A percentile compares a stretch with the other conserved stretches of the same genome.
Evolutionary conservation across 2,329 filamentous ascomycete genomes (phyloP).

Genomic region (Alternaria ethzedia): DNA sequence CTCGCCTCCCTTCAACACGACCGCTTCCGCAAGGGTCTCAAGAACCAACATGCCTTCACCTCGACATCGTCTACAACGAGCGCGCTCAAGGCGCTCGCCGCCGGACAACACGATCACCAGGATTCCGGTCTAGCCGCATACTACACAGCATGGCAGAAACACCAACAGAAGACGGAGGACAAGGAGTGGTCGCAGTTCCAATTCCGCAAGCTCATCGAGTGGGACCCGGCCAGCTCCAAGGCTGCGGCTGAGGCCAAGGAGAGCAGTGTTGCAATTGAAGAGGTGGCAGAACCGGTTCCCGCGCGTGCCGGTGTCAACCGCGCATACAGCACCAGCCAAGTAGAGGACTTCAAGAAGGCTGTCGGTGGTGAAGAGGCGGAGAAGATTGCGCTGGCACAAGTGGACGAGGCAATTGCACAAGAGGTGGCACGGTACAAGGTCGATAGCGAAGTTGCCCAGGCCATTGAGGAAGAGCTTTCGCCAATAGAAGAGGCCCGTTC

Average conservation of each 20-base stretch:
- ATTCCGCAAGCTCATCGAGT: slow-evolving; percentile 86
- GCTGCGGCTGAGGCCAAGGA: slow-evolving; percentile 49
- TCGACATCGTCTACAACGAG: slow-evolving; percentile 45
- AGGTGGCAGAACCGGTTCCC: slow-evolving; percentile 36
- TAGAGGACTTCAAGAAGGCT: slow-evolving; percentile 66
- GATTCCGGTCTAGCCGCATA: slow-evolving; percentile 79
- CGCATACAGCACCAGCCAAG: slow-evolving; percentile 60
- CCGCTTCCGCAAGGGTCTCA: slow-evolving; percentile 57
- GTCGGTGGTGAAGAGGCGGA: slow-evolving; percentile 56
- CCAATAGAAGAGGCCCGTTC: slow-evolving; percentile 38
- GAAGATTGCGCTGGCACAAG: slow-evolving; percentile 72
- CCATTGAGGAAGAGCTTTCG: slow-evolving; percentile 41
- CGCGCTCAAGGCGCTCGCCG: slow-evolving; percentile 43
- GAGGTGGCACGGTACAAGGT: slow-evolving; percentile 71
- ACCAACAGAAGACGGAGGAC: slow-evolving; percentile 68
- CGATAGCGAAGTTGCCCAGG: slow-evolving; percentile 50
- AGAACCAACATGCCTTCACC: slow-evolving; percentile 80
- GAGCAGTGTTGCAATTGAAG: slow-evolving; percentile 37
- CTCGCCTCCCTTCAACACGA: slow-evolving; percentile 59
- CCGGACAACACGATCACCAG: slow-evolving; percentile 38
- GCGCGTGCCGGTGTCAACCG: slow-evolving; percentile 50
- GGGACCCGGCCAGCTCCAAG: slow-evolving; percentile 67
- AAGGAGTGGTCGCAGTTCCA: slow-evolving; percentile 93
- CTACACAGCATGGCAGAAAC: slow-evolving; percentile 86
- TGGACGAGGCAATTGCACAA: slow-evolving; percentile 82